phyloP scores from a whole-genome alignment of 1,284 basidiomycete genomes.

The Ustilago bromivora region DNA sequence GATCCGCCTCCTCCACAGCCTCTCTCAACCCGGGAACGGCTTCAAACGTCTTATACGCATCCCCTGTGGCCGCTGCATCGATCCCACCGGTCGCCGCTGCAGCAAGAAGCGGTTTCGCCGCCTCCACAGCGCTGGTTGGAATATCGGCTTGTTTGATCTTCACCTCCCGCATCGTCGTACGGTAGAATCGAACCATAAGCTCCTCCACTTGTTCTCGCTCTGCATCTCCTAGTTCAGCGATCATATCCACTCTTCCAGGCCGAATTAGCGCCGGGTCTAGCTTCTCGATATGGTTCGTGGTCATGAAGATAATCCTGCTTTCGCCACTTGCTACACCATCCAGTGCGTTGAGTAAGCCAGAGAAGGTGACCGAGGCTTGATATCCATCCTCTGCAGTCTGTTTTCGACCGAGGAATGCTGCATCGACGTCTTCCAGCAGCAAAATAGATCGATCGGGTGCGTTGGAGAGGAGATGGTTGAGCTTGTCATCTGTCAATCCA shows the following conservation, averaged over 20 bases:
- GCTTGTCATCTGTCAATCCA: slow-evolving; percentile 94
- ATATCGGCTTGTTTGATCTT: slow-evolving; percentile 26
- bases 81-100: slow-evolving; percentile 13
- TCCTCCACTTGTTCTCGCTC: slow-evolving; percentile 81
- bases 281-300: slow-evolving; percentile 86
- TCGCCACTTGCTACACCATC: slow-evolving; percentile 94
- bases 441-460: slow-evolving; percentile 92
- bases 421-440: slow-evolving; percentile 96
- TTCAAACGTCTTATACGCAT: slow-evolving; percentile 32
- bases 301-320: slow-evolving; percentile 98
- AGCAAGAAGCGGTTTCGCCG: slow-evolving; percentile 26
- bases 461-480: slow-evolving; percentile 92
- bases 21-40: slow-evolving; percentile 28
- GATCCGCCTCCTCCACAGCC: slow-evolving; percentile 29
- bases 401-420: slow-evolving; percentile 79
- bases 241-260: slow-evolving; percentile 91
- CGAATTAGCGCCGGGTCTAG: slow-evolving; percentile 89
- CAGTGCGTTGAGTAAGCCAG: slow-evolving; percentile 94
- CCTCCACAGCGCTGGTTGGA: slow-evolving; percentile 19
- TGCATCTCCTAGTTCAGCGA: slow-evolving; percentile 87
- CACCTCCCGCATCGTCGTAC: slow-evolving; percentile 40
- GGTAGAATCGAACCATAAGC: slow-evolving; percentile 88
- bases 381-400: slow-evolving; percentile 61
- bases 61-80: slow-evolving; percentile 5
- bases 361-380: slow-evolving; percentile 85